Conservation (phyloP, 192 early-diverging fungal genomes). For the Backusella circina region DNA sequence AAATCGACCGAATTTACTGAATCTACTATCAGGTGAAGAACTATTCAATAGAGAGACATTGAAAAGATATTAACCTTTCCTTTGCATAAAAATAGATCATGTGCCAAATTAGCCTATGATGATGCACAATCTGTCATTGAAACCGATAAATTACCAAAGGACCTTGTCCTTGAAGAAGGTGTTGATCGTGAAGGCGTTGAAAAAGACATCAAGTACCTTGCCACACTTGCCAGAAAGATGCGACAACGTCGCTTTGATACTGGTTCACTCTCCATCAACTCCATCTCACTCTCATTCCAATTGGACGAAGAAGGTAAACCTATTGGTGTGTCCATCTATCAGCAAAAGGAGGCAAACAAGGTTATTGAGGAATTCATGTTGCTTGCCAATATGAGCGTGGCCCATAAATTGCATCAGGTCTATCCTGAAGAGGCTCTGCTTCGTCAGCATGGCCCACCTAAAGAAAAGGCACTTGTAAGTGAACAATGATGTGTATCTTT, state of each 20-base stretch:
- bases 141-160: slow-evolving; percentile 25
- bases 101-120: slow-evolving; percentile 91
- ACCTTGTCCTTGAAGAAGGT: background rate
- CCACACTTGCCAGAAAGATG: slow-evolving; percentile 72
- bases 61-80: background rate
- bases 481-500: too few species aligned
- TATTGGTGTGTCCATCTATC: slow-evolving; percentile 81
- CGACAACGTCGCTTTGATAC: slow-evolving; percentile 72
- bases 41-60: background rate
- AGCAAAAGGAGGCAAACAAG: slow-evolving; percentile 90
- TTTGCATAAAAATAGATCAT: slow-evolving; percentile 60
- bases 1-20: slow-evolving; percentile 81
- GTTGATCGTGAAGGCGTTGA: slow-evolving; percentile 9
- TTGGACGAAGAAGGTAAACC: slow-evolving; percentile 86
- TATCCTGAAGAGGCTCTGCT: slow-evolving; percentile 94
- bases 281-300: slow-evolving; percentile 88
- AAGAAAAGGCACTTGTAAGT: slow-evolving; percentile 46
- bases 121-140: slow-evolving; percentile 61
- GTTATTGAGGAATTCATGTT: slow-evolving; percentile 99
- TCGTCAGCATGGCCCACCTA: slow-evolving; percentile 76
- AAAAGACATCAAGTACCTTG: slow-evolving; percentile 25
- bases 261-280: slow-evolving; percentile 90
- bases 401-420: slow-evolving; percentile 77
- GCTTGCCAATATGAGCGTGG: slow-evolving; percentile 95
- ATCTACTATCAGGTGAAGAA: slow-evolving; percentile 67